Conservation (phyloP, 1,139 yeast genomes). For the Candida neerlandica region DNA sequence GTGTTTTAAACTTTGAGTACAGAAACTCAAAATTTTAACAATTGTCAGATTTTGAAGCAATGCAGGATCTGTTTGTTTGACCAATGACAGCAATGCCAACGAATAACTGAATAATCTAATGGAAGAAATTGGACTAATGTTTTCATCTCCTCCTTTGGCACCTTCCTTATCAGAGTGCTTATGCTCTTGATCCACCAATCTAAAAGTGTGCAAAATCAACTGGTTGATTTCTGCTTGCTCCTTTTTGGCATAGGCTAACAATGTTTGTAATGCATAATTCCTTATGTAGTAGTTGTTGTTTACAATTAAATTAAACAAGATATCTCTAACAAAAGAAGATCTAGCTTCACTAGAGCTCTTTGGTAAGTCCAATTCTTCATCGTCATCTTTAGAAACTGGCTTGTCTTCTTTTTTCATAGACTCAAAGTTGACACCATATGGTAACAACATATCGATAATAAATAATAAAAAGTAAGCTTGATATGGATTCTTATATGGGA, state of each 20-base stretch:
- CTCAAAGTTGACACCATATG: slow-evolving; percentile 41
- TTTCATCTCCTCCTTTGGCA: slow-evolving; percentile 21
- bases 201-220: slow-evolving; percentile 36
- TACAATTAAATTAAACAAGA: slow-evolving; percentile 35
- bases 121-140: slow-evolving; percentile 24
- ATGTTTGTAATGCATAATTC: slow-evolving; percentile 36
- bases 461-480: slow-evolving; percentile 35
- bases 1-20: slow-evolving; percentile 51
- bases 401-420: slow-evolving; percentile 18
- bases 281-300: slow-evolving; percentile 40
- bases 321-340: slow-evolving; percentile 31
- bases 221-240: slow-evolving; percentile 42
- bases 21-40: slow-evolving; percentile 47
- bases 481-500: slow-evolving; percentile 39
- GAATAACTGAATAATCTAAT: slow-evolving; percentile 37
- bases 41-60: slow-evolving; percentile 45
- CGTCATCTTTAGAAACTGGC: slow-evolving; percentile 10
- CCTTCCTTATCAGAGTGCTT: slow-evolving; percentile 23
- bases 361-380: slow-evolving; percentile 18
- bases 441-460: slow-evolving; percentile 36
- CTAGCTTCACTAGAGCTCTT: slow-evolving; percentile 21
- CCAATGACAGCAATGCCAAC: slow-evolving; percentile 39
- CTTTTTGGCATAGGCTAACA: slow-evolving; percentile 32
- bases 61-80: slow-evolving; percentile 40
- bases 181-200: slow-evolving; percentile 36